phyloP scores from a whole-genome alignment of 225 moss, liverwort and hornwort species.

The Pleurozium schreberi region DNA sequence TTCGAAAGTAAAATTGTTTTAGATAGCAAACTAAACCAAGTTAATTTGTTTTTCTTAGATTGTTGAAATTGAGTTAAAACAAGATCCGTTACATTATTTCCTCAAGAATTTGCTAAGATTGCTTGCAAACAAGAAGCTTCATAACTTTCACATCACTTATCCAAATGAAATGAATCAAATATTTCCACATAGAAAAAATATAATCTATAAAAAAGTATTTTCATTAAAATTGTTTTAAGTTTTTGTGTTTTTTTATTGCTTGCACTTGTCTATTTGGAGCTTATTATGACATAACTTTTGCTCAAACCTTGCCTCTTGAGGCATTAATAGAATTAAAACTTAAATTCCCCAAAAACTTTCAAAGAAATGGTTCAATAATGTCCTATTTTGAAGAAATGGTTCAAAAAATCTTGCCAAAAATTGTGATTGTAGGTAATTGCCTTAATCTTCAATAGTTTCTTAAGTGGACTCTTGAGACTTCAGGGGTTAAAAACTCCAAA shows the following conservation, averaged over 20 bases:
- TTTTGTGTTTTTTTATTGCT: not conserved
- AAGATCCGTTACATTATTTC: not conserved
- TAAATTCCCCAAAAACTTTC: not conserved
- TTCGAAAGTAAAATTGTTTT: not conserved
- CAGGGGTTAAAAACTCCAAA: rapidly evolving
- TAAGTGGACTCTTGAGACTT: not conserved
- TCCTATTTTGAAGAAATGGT: not conserved
- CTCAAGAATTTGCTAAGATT: not conserved
- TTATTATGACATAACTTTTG: not conserved
- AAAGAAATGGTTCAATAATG: no score
- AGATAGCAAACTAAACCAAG: not conserved
- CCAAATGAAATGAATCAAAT: not conserved
- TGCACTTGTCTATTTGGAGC: rapidly evolving
- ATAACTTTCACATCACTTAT: not conserved
- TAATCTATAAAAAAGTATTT: not conserved
- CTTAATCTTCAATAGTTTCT: rapidly evolving
- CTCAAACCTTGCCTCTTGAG: no score
- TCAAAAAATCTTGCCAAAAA: no score
- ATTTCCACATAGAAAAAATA: not conserved
- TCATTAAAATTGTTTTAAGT: not conserved
- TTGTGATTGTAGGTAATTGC: not conserved
- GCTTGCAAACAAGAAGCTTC: not conserved
- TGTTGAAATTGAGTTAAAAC: not conserved
- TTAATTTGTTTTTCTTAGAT: not conserved
- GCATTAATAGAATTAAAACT: rapidly evolving